Base-by-base conservation (phyloP, 768 basidiomycete genomes). In the Panaeolus papilionaceus region DNA sequence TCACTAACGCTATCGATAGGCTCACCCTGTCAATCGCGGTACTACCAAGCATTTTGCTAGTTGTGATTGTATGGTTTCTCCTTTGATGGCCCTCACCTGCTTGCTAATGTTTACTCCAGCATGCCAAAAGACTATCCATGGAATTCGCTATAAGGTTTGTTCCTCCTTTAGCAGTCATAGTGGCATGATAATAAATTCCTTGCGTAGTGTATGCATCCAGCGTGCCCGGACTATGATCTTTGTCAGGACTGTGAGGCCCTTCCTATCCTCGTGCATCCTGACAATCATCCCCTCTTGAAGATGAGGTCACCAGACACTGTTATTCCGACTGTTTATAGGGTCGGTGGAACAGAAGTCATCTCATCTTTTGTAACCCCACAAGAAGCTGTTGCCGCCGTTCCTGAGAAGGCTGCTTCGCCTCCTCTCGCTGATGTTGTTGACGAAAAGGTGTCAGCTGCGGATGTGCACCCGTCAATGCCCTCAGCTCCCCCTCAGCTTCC, bases 211-310 rank as follows among this genome's bases (percentile, higher is more conserved):
- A 89, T 93, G 87, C 89, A 94, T 73, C 83, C 87, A 14, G 79
- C 81, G 3, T 96, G 95, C 78, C 83, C 85, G 0, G 92, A 95
- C 76, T 95, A 89, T 71, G 95, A 96, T 73, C 83, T 96, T 18
- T 96, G 94, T 78, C 81, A 84, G 66, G 77, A 77, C 64, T 96
- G 95, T 78, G 94, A 95, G 78, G 89, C 93, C 5, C 83, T 88
- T 66, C 94, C 94, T 0, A 92, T 95, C 67, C 79, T 88, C 5
- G 81, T 92, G 12, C 94, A 96, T 75, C 92, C 93, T 0, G 67
- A 75, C 12, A 86, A 78, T 38, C 95, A 96, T 73, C 87, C 90
- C 0, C 68, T 96, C 74, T 75, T 95, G 73, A 96, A 95, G 86
- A 81, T 96, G 78, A 89, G 81, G 73, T 81, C 80, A 0, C 69